Evolutionary conservation across 2,329 filamentous ascomycete genomes (phyloP).

Genomic region (Penicillium sp.): DNA sequence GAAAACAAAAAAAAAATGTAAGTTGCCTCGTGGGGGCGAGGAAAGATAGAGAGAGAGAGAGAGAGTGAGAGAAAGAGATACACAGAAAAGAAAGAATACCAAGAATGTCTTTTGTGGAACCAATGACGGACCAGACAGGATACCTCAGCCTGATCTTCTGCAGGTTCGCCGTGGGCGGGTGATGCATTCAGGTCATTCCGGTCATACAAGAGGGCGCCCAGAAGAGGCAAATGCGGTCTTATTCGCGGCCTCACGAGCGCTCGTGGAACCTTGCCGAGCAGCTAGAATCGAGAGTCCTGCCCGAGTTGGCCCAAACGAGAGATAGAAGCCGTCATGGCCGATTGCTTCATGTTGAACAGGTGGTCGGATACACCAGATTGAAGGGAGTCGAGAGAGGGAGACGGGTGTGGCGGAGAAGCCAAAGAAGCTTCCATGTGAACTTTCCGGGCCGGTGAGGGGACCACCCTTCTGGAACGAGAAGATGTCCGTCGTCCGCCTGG

Average conservation of each 20-base stretch:
- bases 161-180: slow-evolving; percentile 13
- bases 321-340: background rate
- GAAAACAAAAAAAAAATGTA: background rate
- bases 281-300: background rate
- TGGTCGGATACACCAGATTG: too few species aligned
- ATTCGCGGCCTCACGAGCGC: slow-evolving; percentile 1
- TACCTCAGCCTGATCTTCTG: slow-evolving; percentile 11
- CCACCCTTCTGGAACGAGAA: too few species aligned
- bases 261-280: slow-evolving; percentile 16
- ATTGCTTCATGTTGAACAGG: background rate
- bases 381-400: background rate
- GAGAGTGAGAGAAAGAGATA: background rate
- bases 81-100: background rate
- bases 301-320: background rate
- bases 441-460: too few species aligned
- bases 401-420: slow-evolving; percentile 12
- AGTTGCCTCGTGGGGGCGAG: slow-evolving; percentile 12
- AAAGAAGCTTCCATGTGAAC: slow-evolving; percentile 15
- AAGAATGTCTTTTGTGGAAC: slow-evolving; percentile 3
- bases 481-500: too few species aligned
- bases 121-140: slow-evolving; percentile 11
- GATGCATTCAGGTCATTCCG: slow-evolving; percentile 18
- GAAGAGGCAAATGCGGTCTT: background rate
- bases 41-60: background rate
- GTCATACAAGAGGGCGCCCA: slow-evolving; percentile 1